Conservation (phyloP, 129 eudicot genomes). For the Centella asiatica region DNA sequence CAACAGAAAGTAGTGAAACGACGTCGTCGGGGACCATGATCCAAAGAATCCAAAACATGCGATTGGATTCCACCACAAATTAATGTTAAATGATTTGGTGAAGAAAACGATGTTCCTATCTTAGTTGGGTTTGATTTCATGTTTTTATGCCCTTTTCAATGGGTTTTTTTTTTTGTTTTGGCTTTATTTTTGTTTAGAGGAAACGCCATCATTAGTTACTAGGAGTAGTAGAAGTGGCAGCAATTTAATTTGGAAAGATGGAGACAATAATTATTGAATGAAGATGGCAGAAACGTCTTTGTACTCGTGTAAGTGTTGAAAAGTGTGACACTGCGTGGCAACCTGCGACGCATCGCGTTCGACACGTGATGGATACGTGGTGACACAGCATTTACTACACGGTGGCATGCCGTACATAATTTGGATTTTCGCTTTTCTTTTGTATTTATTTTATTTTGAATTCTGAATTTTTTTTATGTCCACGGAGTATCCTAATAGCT, state of each 20-base stretch:
- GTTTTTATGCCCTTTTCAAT: too few species aligned
- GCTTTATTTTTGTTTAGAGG: not conserved
- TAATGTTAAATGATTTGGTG: too few species aligned
- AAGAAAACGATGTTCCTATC: not conserved
- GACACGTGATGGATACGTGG: slow-evolving; percentile 2
- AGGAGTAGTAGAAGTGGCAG: not conserved
- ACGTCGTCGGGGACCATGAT: not conserved
- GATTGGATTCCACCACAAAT: slow-evolving; percentile 18
- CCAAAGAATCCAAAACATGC: slow-evolving; percentile 26
- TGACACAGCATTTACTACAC: not conserved
- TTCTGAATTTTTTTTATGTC: too few species aligned
- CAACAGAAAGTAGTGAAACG: not conserved
- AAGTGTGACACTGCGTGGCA: slow-evolving; percentile 4
- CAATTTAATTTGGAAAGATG: too few species aligned
- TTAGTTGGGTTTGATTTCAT: too few species aligned
- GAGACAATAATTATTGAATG: not conserved
- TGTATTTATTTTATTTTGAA: not conserved
- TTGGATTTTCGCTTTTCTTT: too few species aligned
- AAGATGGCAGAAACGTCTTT: not conserved
- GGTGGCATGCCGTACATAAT: not conserved
- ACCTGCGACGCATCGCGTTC: not conserved
- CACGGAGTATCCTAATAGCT: too few species aligned
- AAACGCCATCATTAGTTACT: not conserved
- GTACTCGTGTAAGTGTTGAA: not conserved
- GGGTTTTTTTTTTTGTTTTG: too few species aligned